These are phyloP conservation scores for Cladobotryum mycophilum DNA, from an alignment of 2,329 filamentous ascomycete species.

Conservation along the genomic window DNA sequence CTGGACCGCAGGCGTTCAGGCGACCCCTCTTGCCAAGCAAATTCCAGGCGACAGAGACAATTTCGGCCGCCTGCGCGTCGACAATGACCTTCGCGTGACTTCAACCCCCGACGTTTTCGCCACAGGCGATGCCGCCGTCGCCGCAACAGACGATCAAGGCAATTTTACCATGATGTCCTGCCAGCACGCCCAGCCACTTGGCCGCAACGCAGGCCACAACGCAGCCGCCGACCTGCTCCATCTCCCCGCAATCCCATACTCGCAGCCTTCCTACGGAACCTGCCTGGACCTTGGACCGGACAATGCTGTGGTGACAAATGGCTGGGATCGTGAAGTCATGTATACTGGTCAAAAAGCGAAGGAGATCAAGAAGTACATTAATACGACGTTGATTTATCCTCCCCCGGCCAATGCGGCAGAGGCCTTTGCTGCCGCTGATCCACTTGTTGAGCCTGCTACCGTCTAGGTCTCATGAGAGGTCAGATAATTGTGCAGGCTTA, in stretches of 20 bases:
- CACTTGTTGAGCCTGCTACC: neutral
- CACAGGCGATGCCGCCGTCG: slow-evolving; percentile 28
- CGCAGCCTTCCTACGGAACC: slow-evolving; percentile 23
- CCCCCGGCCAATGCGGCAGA: slow-evolving; percentile 14
- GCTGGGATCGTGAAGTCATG: slow-evolving; percentile 26
- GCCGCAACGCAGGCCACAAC: slow-evolving; percentile 27
- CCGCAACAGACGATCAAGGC: slow-evolving; percentile 17
- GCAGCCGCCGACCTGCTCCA: slow-evolving; percentile 27
- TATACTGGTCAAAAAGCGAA: slow-evolving; percentile 25
- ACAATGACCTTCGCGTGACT: slow-evolving; percentile 23
- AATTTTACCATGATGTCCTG: slow-evolving; percentile 31
- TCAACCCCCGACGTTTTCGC: slow-evolving; percentile 21
- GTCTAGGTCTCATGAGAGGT: too few species aligned
- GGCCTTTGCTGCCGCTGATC: slow-evolving; percentile 4
- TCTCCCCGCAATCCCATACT: slow-evolving; percentile 18
- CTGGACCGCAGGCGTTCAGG: slow-evolving; percentile 31
- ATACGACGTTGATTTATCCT: slow-evolving; percentile 28
- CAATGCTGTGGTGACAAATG: slow-evolving; percentile 22
- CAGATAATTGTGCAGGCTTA: too few species aligned
- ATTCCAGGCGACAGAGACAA: slow-evolving; percentile 22
- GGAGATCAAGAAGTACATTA: slow-evolving; percentile 27
- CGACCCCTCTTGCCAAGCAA: slow-evolving; percentile 25
- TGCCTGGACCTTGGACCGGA: slow-evolving; percentile 30
- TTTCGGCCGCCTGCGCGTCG: slow-evolving; percentile 24
- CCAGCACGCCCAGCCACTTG: slow-evolving; percentile 31